Conservation (phyloP, 805 yeast species). For the Isabelozyma rhagii region DNA sequence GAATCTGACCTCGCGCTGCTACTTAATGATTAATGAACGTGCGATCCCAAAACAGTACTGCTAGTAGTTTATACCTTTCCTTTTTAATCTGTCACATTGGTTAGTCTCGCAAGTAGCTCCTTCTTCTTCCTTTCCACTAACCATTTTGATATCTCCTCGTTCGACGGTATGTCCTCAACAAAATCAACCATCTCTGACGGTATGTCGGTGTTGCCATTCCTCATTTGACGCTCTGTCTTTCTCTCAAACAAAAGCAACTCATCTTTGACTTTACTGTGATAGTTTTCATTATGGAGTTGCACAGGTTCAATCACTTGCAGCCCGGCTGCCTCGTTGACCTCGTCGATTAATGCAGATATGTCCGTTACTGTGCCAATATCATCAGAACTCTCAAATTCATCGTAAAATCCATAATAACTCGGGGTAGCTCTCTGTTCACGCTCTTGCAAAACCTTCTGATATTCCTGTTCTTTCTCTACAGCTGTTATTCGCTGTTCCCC, state of each 20-base stretch:
- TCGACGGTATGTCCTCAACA: conserved; percentile 22
- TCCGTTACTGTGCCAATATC: neutral
- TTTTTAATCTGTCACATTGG: conserved; percentile 6
- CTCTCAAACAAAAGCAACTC: conserved; percentile 26
- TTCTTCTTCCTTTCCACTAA: conserved; percentile 44
- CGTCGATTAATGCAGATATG: conserved; percentile 3
- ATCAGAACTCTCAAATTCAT: conserved; percentile 12
- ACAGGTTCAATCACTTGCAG: conserved; percentile 1
- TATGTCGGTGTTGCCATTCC: neutral
- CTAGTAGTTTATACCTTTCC: neutral
- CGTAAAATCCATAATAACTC: conserved; percentile 44
- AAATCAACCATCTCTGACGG: conserved; percentile 12
- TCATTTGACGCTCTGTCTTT: conserved; percentile 11
- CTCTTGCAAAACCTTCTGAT: conserved; percentile 16
- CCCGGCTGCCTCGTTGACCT: conserved; percentile 11
- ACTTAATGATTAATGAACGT: neutral
- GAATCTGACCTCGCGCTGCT: neutral
- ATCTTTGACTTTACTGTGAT: conserved; percentile 7
- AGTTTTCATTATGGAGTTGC: neutral
- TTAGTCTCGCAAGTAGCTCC: conserved; percentile 38
- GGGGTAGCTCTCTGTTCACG: conserved; percentile 23
- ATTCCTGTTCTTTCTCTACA: conserved; percentile 14
- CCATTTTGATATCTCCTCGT: conserved; percentile 42
- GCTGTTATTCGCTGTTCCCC: conserved; percentile 16
- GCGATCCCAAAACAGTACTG: neutral